Conservation (phyloP, 2,329 filamentous ascomycete genomes). For the Macrophomina pseudophaseolina region DNA sequence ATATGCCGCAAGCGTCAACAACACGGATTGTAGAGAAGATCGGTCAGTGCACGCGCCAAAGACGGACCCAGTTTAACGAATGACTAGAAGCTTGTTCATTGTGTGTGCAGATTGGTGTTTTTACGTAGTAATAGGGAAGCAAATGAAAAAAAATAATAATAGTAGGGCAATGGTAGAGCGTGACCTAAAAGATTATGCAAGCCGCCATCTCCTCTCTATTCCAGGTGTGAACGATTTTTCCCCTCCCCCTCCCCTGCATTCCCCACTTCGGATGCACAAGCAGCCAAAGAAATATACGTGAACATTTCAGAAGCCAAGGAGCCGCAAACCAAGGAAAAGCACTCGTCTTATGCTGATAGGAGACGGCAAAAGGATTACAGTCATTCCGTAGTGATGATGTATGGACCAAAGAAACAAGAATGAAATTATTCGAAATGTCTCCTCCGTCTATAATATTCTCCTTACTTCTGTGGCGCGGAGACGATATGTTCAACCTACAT, state of each 20-base stretch:
- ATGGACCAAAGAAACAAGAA: neutral
- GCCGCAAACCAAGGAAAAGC: neutral
- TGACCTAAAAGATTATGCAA: neutral
- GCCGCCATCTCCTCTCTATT: neutral
- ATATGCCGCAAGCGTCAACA: no score
- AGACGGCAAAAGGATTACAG: neutral
- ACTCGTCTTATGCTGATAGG: neutral
- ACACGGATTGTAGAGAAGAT: no score
- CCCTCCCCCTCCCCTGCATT: neutral
- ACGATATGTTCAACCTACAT: constrained; percentile 7
- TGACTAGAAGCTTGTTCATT: constrained; percentile 14
- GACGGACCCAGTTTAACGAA: neutral
- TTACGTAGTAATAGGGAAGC: neutral
- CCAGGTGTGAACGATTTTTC: no score
- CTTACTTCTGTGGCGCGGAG: neutral
- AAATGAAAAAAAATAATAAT: neutral
- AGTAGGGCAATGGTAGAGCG: neutral
- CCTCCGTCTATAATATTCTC: constrained; percentile 12
- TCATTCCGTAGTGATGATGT: neutral
- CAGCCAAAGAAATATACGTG: neutral
- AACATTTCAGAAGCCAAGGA: neutral
- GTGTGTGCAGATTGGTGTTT: neutral
- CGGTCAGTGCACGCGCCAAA: neutral
- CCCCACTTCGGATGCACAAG: neutral
- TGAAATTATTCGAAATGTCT: neutral